Evolutionary conservation across 192 early-diverging fungal genomes (phyloP).

Genomic region (Coemansia sp.): DNA sequence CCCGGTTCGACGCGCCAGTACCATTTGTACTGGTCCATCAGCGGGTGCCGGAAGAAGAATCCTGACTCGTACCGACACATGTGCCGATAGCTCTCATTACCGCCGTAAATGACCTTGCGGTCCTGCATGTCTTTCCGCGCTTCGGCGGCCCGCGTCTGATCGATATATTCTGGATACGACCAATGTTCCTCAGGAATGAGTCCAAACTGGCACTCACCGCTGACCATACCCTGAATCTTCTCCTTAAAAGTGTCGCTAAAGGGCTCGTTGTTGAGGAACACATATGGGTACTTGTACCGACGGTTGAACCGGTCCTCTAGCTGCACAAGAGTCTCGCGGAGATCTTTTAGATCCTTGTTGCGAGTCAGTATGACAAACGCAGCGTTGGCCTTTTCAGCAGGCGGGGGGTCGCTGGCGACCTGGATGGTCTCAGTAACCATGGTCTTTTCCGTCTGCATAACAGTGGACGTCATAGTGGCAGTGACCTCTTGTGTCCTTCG

Average conservation of each 20-base stretch:
- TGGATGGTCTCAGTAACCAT: constrained; percentile 23
- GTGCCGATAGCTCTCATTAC: constrained; percentile 63
- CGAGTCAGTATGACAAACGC: constrained; percentile 72
- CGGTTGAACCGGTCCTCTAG: constrained; percentile 76
- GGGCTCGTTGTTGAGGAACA: constrained; percentile 77
- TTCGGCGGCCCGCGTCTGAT: constrained; percentile 63
- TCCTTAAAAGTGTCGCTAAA: constrained; percentile 73
- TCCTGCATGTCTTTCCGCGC: constrained; percentile 57
- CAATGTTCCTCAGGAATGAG: constrained; percentile 69
- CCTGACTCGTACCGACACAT: constrained; percentile 75
- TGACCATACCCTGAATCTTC: constrained; percentile 40
- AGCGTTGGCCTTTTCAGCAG: constrained; percentile 55
- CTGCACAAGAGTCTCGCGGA: constrained; percentile 64
- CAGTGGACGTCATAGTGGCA: constrained; percentile 18
- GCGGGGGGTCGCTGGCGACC: constrained; percentile 51
- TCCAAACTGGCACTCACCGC: constrained; percentile 54
- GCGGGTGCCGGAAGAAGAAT: constrained; percentile 73
- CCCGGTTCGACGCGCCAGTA: constrained; percentile 87
- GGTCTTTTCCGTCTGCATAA: constrained; percentile 16
- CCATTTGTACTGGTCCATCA: constrained; percentile 68
- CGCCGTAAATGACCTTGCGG: constrained; percentile 62
- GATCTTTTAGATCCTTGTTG: constrained; percentile 67
- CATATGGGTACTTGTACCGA: constrained; percentile 76
- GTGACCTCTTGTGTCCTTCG: constrained; percentile 29
- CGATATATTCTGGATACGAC: constrained; percentile 73